Evolutionary conservation across 345 rosid genomes (phyloP), one percentile per base, ranked within the genome.

Genomic region (Lepidium africanum): DNA sequence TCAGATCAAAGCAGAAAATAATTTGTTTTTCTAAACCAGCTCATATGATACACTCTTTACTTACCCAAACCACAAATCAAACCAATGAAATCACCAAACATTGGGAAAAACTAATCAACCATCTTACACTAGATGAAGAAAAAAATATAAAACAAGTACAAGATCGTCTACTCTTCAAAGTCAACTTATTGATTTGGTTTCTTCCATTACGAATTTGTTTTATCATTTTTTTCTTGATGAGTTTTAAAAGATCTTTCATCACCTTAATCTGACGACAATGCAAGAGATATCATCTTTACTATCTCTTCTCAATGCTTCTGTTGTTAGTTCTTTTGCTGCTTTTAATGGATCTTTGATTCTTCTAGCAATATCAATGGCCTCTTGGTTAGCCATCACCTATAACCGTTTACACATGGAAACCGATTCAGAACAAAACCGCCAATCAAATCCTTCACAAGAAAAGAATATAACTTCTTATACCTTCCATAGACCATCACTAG

Each of bases 241-340:
- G 39, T 25, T 61, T 39, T 12, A 58, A 50, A 76, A 10, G 50
- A 15, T 61, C 8, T 12, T 66, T 73, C 70, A 84, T 75, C 77
- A 78, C 71, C 84, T 80, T 69, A 88, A 83, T 71, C 85, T 88
- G 63, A 88, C 78, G 7, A 88, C 91, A 1, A 88, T 82, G 27
- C 96, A 88, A 51, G 96, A 88, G 35, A 88, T 88, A 41, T 88
- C 96, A 47, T 88, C 96, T 82, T 81, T 86, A 38, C 90, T 86
- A 1, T 81, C 91, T 79, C 84, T 78, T 75, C 76, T 78, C 35
- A 88, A 32, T 10, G 91, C 91, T 77, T 88, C 91, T 0, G 83
- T 50, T 3, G 84, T 86, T 67, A 86, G 60, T 69, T 84, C 88
- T 80, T 86, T 88, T 1, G 96, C 90, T 57, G 96, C 96, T 78